Conservation (phyloP, 345 rosid genomes). For the Syzygium jambos region DNA sequence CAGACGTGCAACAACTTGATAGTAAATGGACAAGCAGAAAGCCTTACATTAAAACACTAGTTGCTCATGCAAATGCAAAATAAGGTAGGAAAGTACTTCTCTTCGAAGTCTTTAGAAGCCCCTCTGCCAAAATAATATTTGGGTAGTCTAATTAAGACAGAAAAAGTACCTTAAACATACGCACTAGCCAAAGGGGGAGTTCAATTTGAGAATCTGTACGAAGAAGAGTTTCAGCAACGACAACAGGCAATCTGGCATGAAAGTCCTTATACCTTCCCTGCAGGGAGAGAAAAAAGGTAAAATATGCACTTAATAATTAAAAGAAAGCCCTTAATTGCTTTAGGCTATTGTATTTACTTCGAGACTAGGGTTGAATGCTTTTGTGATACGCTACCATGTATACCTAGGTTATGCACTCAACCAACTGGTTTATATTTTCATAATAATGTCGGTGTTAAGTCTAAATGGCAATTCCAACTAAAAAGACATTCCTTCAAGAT, state of each 20-base stretch:
- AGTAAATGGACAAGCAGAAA: too few species aligned
- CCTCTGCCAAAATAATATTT: not conserved
- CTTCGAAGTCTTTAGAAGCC: not conserved
- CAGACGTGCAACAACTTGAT: too few species aligned
- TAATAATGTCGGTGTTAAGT: not conserved
- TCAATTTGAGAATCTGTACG: conserved; percentile 71
- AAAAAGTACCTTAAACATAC: conserved; percentile 81
- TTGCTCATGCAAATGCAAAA: too few species aligned
- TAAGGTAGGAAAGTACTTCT: not conserved
- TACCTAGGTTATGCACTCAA: not conserved
- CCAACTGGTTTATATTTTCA: not conserved
- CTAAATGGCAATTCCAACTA: not conserved
- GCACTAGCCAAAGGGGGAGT: conserved; percentile 91
- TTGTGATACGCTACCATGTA: not conserved
- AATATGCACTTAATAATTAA: not conserved
- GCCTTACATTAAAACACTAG: too few species aligned
- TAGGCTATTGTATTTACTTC: not conserved
- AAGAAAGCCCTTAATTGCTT: not conserved
- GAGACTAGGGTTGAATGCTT: not conserved
- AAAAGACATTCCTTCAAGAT: not conserved
- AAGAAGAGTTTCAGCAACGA: conserved; percentile 91
- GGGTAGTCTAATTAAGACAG: not conserved
- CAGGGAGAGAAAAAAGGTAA: conserved; percentile 3
- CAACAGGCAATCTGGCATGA: conserved; percentile 73
- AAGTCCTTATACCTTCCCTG: conserved; percentile 67